These are phyloP conservation scores for Abrus pulchellus DNA, from an alignment of 306 rosid species.

Conservation along the genomic window DNA sequence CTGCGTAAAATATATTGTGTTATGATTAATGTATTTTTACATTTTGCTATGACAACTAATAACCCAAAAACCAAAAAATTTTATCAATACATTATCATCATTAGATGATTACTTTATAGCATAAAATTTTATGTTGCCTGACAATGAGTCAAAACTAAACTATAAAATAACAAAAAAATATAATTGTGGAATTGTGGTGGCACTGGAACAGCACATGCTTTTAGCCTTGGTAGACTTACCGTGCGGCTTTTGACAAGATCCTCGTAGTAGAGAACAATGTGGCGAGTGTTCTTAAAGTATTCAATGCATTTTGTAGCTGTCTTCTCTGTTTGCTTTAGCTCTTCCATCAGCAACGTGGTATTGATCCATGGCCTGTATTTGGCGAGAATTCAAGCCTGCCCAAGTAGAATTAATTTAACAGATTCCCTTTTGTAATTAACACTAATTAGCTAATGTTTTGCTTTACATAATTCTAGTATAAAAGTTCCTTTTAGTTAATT, in stretches of 20 bases:
- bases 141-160: neutral
- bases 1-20: neutral
- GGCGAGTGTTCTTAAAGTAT: constrained; percentile 62
- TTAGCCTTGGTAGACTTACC: constrained; percentile 38
- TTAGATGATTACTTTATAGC: neutral
- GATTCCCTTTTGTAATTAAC: constrained; percentile 16
- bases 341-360: constrained; percentile 48
- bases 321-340: constrained; percentile 55
- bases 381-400: constrained; percentile 65
- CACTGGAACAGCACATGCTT: neutral
- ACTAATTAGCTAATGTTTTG: neutral
- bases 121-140: neutral
- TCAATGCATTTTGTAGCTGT: constrained; percentile 55
- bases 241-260: constrained; percentile 60
- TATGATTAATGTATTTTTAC: neutral
- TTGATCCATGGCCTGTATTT: constrained; percentile 62
- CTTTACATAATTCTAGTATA: neutral
- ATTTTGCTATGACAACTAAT: neutral
- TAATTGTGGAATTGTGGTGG: neutral
- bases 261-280: constrained; percentile 66
- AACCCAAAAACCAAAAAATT: neutral
- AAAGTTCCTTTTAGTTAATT: neutral
- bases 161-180: neutral
- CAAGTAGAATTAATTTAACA: neutral
- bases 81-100: neutral